A percentile compares a stretch with the other conserved stretches of the same genome.
Conservation (phyloP, 257 asterid species). For the Knoxia roxburghii region DNA sequence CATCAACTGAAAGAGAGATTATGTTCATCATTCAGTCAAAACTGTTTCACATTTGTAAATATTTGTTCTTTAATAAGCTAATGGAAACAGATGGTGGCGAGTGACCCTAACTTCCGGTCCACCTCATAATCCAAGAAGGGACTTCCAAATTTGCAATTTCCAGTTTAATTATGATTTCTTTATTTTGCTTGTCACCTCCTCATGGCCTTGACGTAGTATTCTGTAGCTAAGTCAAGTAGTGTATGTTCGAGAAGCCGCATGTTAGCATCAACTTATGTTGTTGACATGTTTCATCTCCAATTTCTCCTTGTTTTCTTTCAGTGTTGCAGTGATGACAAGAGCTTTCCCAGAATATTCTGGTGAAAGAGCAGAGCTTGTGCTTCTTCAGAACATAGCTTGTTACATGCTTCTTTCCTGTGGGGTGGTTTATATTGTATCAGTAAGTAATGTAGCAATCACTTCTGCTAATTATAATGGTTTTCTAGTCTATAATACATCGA, state of each 20-base stretch:
- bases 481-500: neutral
- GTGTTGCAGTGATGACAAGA: constrained; percentile 99
- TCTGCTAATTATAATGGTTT: constrained; percentile 6
- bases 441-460: constrained; percentile 34
- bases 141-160: neutral
- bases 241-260: neutral
- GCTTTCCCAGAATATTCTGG: constrained; percentile 74
- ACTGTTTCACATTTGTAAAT: neutral
- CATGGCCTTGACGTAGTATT: neutral
- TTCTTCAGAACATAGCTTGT: constrained; percentile 79
- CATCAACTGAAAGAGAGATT: neutral
- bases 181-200: neutral
- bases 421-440: constrained; percentile 56
- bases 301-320: constrained; percentile 19
- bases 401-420: constrained; percentile 90
- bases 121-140: neutral
- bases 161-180: neutral
- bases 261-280: neutral
- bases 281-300: neutral
- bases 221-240: neutral
- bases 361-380: constrained; percentile 53
- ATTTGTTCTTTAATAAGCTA: neutral
- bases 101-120: too few species aligned
- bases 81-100: too few species aligned
- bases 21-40: neutral